phyloP scores from a whole-genome alignment of 805 yeast species.

The Sungouiozyma intestinalis region DNA sequence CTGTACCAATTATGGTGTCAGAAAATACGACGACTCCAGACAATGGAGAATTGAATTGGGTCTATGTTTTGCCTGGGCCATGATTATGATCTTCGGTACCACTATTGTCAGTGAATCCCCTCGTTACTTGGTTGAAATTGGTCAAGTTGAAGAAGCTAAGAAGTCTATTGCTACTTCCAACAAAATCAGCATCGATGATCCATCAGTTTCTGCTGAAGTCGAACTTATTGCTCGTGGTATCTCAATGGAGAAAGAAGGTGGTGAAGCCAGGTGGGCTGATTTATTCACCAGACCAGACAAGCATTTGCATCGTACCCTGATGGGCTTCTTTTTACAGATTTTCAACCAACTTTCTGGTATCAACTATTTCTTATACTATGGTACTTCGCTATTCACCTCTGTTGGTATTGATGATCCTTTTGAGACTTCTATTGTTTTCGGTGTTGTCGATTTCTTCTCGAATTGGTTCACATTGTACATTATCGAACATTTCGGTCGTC shows the following conservation, averaged over 20 bases:
- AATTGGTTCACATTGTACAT: conserved; percentile 40
- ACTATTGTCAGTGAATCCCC: conserved; percentile 63
- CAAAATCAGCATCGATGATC: not conserved
- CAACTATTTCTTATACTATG: conserved; percentile 58
- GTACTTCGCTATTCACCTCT: conserved; percentile 50
- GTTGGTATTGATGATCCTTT: conserved; percentile 50
- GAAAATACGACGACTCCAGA: conserved; percentile 47
- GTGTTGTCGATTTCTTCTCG: conserved; percentile 49
- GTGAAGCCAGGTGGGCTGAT: not conserved
- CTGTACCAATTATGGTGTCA: conserved; percentile 61
- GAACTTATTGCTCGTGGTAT: conserved; percentile 50
- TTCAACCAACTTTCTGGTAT: conserved; percentile 49
- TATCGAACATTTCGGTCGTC: conserved; percentile 46
- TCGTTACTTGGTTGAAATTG: conserved; percentile 47
- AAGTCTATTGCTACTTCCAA: conserved; percentile 39
- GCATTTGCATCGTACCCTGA: conserved; percentile 34
- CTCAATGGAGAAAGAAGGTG: conserved; percentile 28
- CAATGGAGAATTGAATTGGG: conserved; percentile 72
- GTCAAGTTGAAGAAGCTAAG: conserved; percentile 51
- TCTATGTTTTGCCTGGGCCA: conserved; percentile 39
- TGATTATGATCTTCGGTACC: conserved; percentile 29
- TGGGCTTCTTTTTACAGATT: conserved; percentile 47
- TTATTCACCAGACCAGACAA: conserved; percentile 36
- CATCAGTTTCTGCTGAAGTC: conserved; percentile 35
- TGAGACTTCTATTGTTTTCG: conserved; percentile 47